A percentile compares a stretch with the other conserved stretches of the same genome.
These are phyloP conservation scores for Rhodotorula sp. DNA, from an alignment of 1,284 basidiomycete species.

Conservation along the genomic window DNA sequence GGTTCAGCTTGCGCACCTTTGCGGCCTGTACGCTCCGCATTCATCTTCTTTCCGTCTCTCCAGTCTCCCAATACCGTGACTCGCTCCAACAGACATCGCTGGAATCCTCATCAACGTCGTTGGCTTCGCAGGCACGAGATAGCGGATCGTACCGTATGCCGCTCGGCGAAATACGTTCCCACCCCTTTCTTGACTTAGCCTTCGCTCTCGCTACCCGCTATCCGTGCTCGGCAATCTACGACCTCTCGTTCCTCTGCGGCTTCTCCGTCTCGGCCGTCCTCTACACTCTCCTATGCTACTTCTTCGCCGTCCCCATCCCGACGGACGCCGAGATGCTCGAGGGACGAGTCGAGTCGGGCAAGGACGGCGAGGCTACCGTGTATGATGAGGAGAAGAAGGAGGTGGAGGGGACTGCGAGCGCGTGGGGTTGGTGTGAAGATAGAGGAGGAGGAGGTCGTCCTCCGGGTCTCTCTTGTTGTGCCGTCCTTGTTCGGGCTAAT, in stretches of 20 bases:
- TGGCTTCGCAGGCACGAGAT: slow-evolving; percentile 54
- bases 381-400: background rate
- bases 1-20: slow-evolving; percentile 65
- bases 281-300: slow-evolving; percentile 60
- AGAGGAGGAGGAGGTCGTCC: too few species aligned
- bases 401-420: background rate
- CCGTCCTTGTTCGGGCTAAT: too few species aligned
- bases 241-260: slow-evolving; percentile 51
- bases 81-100: slow-evolving; percentile 53
- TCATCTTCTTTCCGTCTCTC: background rate
- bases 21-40: slow-evolving; percentile 40
- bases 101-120: slow-evolving; percentile 79
- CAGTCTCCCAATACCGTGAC: slow-evolving; percentile 40
- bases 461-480: too few species aligned
- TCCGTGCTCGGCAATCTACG: slow-evolving; percentile 16
- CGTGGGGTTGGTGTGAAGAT: too few species aligned
- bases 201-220: slow-evolving; percentile 14
- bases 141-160: slow-evolving; percentile 60
- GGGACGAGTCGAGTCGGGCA: background rate
- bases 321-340: slow-evolving; percentile 18
- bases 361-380: background rate
- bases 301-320: slow-evolving; percentile 20
- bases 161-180: slow-evolving; percentile 64
- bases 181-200: slow-evolving; percentile 29
- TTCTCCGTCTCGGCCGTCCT: slow-evolving; percentile 65